These are phyloP conservation scores for Fusarium udum DNA, from an alignment of 2,329 filamentous ascomycete species.

Conservation along the genomic window DNA sequence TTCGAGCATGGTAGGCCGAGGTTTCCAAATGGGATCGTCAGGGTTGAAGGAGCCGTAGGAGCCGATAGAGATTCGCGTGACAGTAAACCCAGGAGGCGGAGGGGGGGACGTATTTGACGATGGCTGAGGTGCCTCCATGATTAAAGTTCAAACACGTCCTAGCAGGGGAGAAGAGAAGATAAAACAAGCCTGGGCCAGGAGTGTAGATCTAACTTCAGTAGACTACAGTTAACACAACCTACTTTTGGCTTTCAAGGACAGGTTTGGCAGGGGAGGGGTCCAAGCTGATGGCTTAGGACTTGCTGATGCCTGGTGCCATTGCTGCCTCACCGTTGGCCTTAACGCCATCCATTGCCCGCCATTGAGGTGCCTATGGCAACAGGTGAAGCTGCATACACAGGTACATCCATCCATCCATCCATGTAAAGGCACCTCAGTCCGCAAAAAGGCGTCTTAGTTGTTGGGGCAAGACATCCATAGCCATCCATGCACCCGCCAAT, in stretches of 20 bases:
- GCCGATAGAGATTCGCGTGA: too few species aligned
- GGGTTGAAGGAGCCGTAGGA: background rate
- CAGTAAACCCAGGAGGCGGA: background rate
- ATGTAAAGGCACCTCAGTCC: background rate
- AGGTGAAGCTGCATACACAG: background rate
- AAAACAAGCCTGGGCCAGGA: background rate
- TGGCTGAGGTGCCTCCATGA: background rate
- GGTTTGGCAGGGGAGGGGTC: background rate
- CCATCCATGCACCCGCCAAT: background rate
- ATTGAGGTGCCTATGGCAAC: background rate
- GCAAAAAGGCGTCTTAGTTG: conserved; percentile 4
- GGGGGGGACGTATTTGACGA: conserved; percentile 1
- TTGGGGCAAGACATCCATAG: background rate
- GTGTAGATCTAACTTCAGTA: background rate
- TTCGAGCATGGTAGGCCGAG: conserved; percentile 18
- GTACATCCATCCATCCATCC: background rate
- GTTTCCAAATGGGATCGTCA: background rate
- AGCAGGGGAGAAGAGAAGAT: background rate
- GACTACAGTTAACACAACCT: background rate
- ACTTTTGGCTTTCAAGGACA: background rate
- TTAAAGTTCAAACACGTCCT: conserved; percentile 6
- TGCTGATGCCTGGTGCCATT: conserved; percentile 7
- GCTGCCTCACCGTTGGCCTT: background rate
- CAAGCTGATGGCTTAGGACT: background rate
- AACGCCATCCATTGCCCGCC: background rate